Percentiles rank a stretch among this genome's conserved stretches.
These are phyloP conservation scores for Globisporangium alternatum DNA, from an alignment of 352 stramenopile species.

Conservation along the genomic window DNA sequence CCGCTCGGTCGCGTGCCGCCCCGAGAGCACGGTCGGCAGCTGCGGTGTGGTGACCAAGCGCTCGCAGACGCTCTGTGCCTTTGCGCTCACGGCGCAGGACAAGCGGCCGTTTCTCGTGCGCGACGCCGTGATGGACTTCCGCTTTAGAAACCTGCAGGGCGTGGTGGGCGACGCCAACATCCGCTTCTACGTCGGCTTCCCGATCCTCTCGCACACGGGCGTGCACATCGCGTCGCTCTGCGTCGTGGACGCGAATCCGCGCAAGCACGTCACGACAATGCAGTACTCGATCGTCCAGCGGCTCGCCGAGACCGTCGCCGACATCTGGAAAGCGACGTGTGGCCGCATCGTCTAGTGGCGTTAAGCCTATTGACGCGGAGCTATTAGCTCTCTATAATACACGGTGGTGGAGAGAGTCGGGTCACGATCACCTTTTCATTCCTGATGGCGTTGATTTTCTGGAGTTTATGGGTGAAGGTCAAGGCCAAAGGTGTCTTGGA, in stretches of 20 bases:
- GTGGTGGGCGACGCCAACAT: conserved; percentile 29
- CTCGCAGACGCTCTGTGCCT: conserved; percentile 36
- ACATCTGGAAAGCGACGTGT: conserved; percentile 15
- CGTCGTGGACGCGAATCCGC: conserved; percentile 39
- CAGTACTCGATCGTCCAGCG: conserved; percentile 56
- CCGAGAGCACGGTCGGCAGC: neutral
- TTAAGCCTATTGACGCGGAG: too few relatives aligned
- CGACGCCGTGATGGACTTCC: conserved; percentile 43
- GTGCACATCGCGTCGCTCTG: conserved; percentile 39
- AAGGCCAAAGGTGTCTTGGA: conserved; percentile 13
- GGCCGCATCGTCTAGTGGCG: neutral
- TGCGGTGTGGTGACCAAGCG: conserved; percentile 21
- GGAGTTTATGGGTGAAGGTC: neutral
- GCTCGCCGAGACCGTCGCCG: conserved; percentile 26
- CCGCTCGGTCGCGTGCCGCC: conserved; percentile 20
- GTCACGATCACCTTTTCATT: too few relatives aligned
- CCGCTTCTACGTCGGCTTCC: conserved; percentile 46
- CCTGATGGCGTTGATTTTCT: too few relatives aligned
- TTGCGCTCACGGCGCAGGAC: conserved; percentile 23
- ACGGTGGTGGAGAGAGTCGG: too few relatives aligned
- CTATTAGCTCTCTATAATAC: too few relatives aligned
- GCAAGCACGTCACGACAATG: conserved; percentile 54
- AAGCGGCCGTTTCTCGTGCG: conserved; percentile 41
- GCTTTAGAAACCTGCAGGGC: conserved; percentile 44
- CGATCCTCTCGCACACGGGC: conserved; percentile 26